These are phyloP conservation scores for Xerocomus brunneocitrinus DNA, from an alignment of 768 basidiomycete species.

Conservation along the genomic window DNA sequence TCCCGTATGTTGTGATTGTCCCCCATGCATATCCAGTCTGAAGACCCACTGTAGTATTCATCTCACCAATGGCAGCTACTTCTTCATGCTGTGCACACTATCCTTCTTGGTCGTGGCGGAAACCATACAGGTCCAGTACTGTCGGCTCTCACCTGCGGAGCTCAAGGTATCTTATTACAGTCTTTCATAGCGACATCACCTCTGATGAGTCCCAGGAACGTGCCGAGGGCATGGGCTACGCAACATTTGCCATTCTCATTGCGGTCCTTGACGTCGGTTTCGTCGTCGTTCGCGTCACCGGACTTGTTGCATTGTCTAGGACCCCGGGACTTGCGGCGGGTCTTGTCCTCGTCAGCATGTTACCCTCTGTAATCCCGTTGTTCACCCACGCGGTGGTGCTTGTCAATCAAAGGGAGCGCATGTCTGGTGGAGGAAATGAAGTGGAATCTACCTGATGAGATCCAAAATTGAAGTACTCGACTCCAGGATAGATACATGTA, in stretches of 20 bases:
- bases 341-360: conserved; percentile 9
- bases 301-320: conserved; percentile 4
- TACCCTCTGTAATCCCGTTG: neutral
- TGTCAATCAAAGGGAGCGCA: neutral
- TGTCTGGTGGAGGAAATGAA: neutral
- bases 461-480: too few relatives aligned
- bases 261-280: conserved; percentile 18
- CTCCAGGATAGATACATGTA: neutral
- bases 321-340: conserved; percentile 6
- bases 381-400: neutral
- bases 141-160: conserved; percentile 18
- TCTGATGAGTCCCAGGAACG: neutral
- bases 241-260: conserved; percentile 12
- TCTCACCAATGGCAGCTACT: conserved; percentile 1
- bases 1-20: conserved; percentile 6
- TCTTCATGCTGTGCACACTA: conserved; percentile 12
- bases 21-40: neutral
- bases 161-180: conserved; percentile 8
- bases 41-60: conserved; percentile 16
- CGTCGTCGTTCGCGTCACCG: conserved; percentile 13
- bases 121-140: conserved; percentile 15
- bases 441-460: too few relatives aligned
- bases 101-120: conserved; percentile 18
- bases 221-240: conserved; percentile 7
- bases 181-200: too few relatives aligned